phyloP scores from a whole-genome alignment of 78 protist species.

The Dictyostelium capitatum region DNA sequence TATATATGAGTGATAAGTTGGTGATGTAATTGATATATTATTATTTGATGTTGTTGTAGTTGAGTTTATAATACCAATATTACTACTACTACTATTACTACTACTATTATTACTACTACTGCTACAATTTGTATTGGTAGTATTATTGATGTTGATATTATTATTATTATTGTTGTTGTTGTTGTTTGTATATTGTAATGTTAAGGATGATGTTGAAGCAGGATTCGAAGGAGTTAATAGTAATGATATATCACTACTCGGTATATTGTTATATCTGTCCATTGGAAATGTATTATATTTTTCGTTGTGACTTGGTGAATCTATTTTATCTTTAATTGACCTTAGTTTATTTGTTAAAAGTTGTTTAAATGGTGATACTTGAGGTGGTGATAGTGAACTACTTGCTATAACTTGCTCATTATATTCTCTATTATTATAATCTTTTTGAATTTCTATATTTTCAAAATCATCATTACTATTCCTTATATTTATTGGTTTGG shows the following conservation, averaged over 20 bases:
- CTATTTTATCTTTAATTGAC: conserved; percentile 11
- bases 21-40: not conserved
- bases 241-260: not conserved
- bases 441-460: not conserved
- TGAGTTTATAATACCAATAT: not conserved
- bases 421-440: not conserved
- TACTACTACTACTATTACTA: not conserved
- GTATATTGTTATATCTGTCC: conserved; percentile 13
- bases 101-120: not conserved
- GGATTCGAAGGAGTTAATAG: not conserved
- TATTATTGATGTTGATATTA: not conserved
- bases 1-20: not conserved
- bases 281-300: conserved; percentile 40
- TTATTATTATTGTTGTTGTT: not conserved
- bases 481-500: not conserved
- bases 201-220: not conserved
- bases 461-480: conserved; percentile 7
- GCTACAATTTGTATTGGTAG: not conserved
- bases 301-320: conserved; percentile 3
- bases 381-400: conserved; percentile 5
- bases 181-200: not conserved
- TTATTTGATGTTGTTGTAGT: not conserved
- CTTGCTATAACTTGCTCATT: not conserved
- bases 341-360: conserved; percentile 18
- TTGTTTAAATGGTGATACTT: conserved; percentile 44